Conservation (phyloP, 768 basidiomycete genomes). For the Flagelloscypha sp. region DNA sequence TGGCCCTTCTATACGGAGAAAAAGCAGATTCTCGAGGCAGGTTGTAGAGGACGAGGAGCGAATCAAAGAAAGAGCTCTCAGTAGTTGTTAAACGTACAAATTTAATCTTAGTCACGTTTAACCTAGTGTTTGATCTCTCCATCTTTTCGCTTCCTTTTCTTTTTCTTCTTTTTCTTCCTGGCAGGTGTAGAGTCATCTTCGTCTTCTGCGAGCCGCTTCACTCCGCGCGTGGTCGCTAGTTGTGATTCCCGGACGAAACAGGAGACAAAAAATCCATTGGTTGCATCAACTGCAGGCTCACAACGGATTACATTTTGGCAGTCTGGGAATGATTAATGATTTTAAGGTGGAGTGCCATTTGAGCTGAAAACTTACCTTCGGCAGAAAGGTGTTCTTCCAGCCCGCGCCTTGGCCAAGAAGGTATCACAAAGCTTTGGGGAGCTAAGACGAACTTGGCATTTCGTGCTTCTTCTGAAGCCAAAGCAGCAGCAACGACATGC, state of each 20-base stretch:
- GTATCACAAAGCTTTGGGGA: slow-evolving; percentile 55
- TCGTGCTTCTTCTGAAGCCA: slow-evolving; percentile 63
- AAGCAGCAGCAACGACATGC: slow-evolving; percentile 70
- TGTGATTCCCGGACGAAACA: slow-evolving; percentile 57
- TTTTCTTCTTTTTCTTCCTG: slow-evolving; percentile 14
- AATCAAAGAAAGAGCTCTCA: too few species aligned
- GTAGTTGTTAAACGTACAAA: too few species aligned
- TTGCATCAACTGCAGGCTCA: slow-evolving; percentile 73
- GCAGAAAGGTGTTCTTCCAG: slow-evolving; percentile 52
- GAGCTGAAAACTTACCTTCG: slow-evolving; percentile 30
- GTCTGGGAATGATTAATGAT: slow-evolving; percentile 45
- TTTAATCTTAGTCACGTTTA: too few species aligned
- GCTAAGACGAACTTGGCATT: slow-evolving; percentile 62
- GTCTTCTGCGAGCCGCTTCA: slow-evolving; percentile 21
- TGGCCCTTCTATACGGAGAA: slow-evolving; percentile 30
- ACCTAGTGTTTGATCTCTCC: too few species aligned
- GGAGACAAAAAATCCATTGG: slow-evolving; percentile 98
- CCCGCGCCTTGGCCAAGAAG: slow-evolving; percentile 80
- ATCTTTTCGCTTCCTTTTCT: slow-evolving; percentile 15
- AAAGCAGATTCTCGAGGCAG: slow-evolving; percentile 32
- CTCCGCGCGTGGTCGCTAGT: slow-evolving; percentile 5
- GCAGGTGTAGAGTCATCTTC: slow-evolving; percentile 7
- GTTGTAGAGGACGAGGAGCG: slow-evolving; percentile 25
- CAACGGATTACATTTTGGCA: slow-evolving; percentile 77
- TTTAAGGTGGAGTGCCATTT: slow-evolving; percentile 22